Evolutionary conservation across 352 stramenopile genomes (phyloP), one percentile per base, ranked within the genome.

Genomic region (Phytophthora ohioensis): DNA sequence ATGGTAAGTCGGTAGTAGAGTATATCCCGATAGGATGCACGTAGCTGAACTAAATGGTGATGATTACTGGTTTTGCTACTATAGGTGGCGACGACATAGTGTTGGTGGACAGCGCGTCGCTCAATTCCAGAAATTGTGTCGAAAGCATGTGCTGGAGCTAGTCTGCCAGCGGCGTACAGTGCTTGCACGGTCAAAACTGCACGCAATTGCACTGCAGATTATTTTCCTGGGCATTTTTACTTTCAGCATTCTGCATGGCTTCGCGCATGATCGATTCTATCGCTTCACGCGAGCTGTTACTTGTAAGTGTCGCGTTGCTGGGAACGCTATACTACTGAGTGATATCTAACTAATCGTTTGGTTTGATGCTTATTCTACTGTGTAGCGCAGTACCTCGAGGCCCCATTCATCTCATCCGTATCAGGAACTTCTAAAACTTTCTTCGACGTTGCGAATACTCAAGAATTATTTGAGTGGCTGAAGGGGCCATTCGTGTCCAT

Each of bases 141-240:
- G 67, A 17, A n/a, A 30, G 11, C 69, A 85, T 53, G 78, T 75
- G 8, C 35, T 77, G n/a, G 39, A 55, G 6, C 60, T 84, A 4
- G 72, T 84, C 9, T 53, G 52, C 8, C 68, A 53, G 27, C 75
- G 76, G 51, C 79, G 79, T 17, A 65, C 69, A 21, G 41, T 59
- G 7, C 78, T 75, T 51, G 75, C 85, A 30, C 75, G 77, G 36
- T 64, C 67, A 55, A 87, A 87, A 54, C 71, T 90, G 42, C 80
- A 71, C 38, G 79, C 84, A 15, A 78, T 90, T 53, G 43, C 73
- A 54, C 45, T 88, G n/a, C 79, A 90, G 15, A 38, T 78, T 12
- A 35, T 83, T 47, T 90, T 85, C 53, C 65, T 90, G 5, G 71
- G 71, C 51, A 57, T 82, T 11, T 85, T 87, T 56, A 77, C 74